Base-by-base conservation (phyloP, 192 early-diverging fungal species). In the Allomyces arbusculus region DNA sequence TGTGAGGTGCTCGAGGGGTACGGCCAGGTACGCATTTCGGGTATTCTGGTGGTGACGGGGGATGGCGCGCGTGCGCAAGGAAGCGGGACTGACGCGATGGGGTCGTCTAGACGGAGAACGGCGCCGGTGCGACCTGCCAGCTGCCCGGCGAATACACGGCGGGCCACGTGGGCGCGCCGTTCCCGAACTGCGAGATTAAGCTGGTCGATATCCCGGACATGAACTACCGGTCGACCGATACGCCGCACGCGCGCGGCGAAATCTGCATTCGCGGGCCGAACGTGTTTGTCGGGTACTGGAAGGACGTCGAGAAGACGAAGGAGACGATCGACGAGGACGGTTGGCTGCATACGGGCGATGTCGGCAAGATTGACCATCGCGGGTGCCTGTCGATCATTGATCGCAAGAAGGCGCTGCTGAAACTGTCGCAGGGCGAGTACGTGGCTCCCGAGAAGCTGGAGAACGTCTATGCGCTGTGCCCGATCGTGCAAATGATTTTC, bases 141-240 rank as follows among this genome's bases (percentile, higher is more conserved):
- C 68, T 67, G 19, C 63, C 69, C 9, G 78, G 77, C 40, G 91
- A 94, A 64, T 79, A 75, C 26, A 76, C 77, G 61, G 77, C 86
- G 1, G 91, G 91, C 11, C 85, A 91, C 66, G 83, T 92, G 11
- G 93, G 93, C 23, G 72, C 77, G 0, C 84, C 88, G 7, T 71
- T 84, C 44, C 76, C 80, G 14, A 83, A 79, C 68, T 70, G 74
- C 20, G 89, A 94, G 76, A 73, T 95, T 70, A 97, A 95, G 77
- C 77, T 97, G 63, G 81, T 90, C 1, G 89, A 89, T 71, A 87
- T 92, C 1, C 89, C 93, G 1, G 89, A 93, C 23, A 87, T 98
- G 78, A 78, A 84, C 63, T 96, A 96, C 71, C 72, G 79, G 11
- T 77, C 89, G 1, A 80, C 72, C 23, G 92, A 95, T 70, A 74